phyloP scores from a whole-genome alignment of 1,139 yeast genomes.

The Kodamaea derodonti region DNA sequence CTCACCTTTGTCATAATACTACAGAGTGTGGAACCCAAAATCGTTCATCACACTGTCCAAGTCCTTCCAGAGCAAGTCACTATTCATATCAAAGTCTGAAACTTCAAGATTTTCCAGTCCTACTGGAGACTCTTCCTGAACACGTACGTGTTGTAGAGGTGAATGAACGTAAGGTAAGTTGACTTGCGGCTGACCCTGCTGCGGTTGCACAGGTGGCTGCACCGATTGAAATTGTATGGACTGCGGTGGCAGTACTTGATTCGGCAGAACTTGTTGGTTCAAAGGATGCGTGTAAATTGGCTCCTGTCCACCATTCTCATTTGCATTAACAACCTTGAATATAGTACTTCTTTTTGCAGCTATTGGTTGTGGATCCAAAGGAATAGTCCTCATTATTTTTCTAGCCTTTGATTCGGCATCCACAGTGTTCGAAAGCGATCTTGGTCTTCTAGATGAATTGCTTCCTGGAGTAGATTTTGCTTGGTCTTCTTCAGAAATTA shows the following conservation, averaged over 20 bases:
- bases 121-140: slow-evolving; percentile 26
- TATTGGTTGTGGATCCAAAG: slow-evolving; percentile 79
- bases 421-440: slow-evolving; percentile 50
- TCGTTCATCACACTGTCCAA: slow-evolving; percentile 92
- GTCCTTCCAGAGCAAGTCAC: slow-evolving; percentile 81
- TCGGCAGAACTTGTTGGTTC: slow-evolving; percentile 1
- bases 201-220: not conserved
- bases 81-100: slow-evolving; percentile 35
- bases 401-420: slow-evolving; percentile 72
- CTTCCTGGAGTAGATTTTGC: slow-evolving; percentile 34
- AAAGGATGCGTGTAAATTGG: not conserved
- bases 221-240: not conserved
- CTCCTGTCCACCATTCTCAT: not conserved
- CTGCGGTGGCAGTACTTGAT: not conserved
- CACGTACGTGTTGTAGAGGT: slow-evolving; percentile 7
- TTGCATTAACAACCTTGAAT: slow-evolving; percentile 32
- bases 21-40: slow-evolving; percentile 74
- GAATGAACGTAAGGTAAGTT: slow-evolving; percentile 3
- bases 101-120: slow-evolving; percentile 32
- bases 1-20: too few relatives aligned
- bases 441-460: slow-evolving; percentile 33
- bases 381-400: slow-evolving; percentile 69
- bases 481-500: slow-evolving; percentile 26
- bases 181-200: not conserved
- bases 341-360: slow-evolving; percentile 38